Base-by-base conservation (phyloP, 2,329 filamentous ascomycete genomes). In the Pseudofabraea citricarpa region DNA sequence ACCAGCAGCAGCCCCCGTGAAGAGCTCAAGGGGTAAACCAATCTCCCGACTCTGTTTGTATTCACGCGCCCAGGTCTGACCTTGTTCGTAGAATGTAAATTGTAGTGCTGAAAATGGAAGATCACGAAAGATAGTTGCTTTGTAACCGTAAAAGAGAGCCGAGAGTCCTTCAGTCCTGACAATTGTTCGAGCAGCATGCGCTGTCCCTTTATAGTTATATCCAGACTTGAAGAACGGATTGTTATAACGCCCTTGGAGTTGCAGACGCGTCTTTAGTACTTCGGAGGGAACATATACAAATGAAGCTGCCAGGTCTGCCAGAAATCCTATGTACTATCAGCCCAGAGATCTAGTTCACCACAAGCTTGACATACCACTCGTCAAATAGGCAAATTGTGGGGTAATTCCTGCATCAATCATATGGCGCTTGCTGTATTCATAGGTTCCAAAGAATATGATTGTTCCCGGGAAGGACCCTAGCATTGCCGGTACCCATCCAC, bases 11-110 rank as follows among this genome's bases (percentile, higher is more conserved):
- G 87, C 90, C 13, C 90, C 93, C 0, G 93, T 98, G 12, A 94
- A 65, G 19, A 97, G 84, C 63, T 98, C 93, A 27, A 97, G 65
- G 1, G 82, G 75, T 24, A 94, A 67, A 1, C 93, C 93, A 41
- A 98, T 94, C 46, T 96, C 88, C 45, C 84, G 79, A 49, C 83
- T 85, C 24, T 85, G 80, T 59, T 86, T 83, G 74, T 85, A 94
- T 41, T 80, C 65, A 58, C 85, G 85, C 1, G 93, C 90, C 74
- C 88, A 79, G 36, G 75, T 80, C 57, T 90, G 87, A 61, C 90
- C 90, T 64, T 97, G 88, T 65, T 98, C 93, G 71, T 95, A 98
- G 63, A 98, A 96, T 58, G 94, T 91, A 66, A 98, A 97, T 61
- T 98, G 93, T 9, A 98, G 70, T 1, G 93, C 93, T 0, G 91